Percentiles rank a stretch among this genome's conserved stretches.
These are phyloP conservation scores for Trichoderma asperelloides DNA, from an alignment of 495 filamentous ascomycete species.

Conservation along the genomic window DNA sequence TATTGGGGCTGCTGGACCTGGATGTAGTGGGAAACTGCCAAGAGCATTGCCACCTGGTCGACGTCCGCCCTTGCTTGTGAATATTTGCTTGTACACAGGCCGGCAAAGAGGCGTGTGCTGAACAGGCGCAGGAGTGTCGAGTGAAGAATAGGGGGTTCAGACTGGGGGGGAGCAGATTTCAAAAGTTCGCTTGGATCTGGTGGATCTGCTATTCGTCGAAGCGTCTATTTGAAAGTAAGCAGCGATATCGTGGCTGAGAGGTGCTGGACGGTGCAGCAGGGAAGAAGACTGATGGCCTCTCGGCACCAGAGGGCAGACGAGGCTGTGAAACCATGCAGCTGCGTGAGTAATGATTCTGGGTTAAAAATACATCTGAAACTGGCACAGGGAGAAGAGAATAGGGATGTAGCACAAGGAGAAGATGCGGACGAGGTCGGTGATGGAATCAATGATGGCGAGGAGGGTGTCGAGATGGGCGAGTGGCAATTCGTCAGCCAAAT, in stretches of 20 bases:
- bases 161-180: background rate
- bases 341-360: background rate
- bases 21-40: background rate
- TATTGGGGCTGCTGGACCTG: slow-evolving; percentile 1
- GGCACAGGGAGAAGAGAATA: background rate
- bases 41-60: background rate
- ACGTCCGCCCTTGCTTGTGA: background rate
- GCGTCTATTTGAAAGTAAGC: background rate
- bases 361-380: background rate
- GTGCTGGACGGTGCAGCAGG: background rate
- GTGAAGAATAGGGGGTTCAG: background rate
- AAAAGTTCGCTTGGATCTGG: background rate
- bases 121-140: background rate
- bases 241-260: background rate
- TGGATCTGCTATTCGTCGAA: background rate
- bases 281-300: background rate
- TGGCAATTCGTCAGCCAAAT: background rate
- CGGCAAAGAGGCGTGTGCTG: background rate
- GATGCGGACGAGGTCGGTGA: background rate
- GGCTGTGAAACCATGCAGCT: background rate
- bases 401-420: background rate
- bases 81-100: background rate
- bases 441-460: background rate
- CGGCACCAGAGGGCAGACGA: background rate
- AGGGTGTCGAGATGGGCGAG: background rate